phyloP scores from a whole-genome alignment of 345 rosid species.

The Syzygium aromaticum region DNA sequence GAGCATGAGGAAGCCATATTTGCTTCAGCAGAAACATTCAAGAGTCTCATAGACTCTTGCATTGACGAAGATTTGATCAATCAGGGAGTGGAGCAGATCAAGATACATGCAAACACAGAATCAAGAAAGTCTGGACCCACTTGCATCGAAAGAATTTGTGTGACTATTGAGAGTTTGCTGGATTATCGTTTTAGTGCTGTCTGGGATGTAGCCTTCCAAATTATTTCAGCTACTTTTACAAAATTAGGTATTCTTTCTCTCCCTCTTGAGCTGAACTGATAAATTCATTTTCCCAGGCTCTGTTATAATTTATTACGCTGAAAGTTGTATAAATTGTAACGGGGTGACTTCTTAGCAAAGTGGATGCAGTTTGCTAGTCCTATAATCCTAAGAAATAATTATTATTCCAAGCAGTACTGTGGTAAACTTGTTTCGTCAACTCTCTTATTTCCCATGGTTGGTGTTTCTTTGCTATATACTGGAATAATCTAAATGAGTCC shows the following conservation, averaged over 20 bases:
- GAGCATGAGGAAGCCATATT: constrained; percentile 94
- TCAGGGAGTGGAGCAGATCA: constrained; percentile 58
- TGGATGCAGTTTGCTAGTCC: background rate
- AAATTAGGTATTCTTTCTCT: constrained; percentile 50
- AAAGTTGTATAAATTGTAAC: background rate
- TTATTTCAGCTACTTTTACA: constrained; percentile 67
- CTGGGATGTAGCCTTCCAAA: constrained; percentile 83
- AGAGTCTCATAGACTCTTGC: constrained; percentile 57
- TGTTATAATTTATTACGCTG: background rate
- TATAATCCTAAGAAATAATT: background rate
- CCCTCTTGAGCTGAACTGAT: background rate
- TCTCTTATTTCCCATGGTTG: background rate
- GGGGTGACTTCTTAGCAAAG: background rate
- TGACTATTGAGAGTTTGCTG: constrained; percentile 70
- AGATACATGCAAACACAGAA: constrained; percentile 16
- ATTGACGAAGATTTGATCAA: constrained; percentile 71
- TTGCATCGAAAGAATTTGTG: constrained; percentile 68
- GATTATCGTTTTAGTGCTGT: constrained; percentile 67
- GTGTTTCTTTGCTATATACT: background rate
- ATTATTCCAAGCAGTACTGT: background rate
- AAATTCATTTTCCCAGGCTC: background rate
- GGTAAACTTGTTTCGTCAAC: background rate
- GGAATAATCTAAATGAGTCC: background rate
- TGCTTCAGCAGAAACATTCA: constrained; percentile 70
- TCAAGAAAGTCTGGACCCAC: constrained; percentile 63